Evolutionary conservation across 768 basidiomycete species (phyloP).

Genomic region (Russula lepida): DNA sequence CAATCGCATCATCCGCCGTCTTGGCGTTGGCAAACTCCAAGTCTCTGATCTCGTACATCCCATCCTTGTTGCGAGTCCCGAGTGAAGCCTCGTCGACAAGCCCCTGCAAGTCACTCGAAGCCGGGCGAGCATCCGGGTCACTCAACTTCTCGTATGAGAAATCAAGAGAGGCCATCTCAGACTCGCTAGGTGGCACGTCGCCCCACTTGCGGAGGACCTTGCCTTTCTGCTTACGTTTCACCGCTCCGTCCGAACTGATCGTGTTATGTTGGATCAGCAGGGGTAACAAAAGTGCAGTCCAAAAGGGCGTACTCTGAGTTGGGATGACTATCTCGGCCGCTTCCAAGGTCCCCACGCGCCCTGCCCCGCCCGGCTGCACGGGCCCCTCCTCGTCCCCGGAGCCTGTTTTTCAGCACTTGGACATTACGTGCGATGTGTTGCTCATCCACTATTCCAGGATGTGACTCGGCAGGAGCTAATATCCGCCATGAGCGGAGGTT

Average conservation of each 20-base stretch:
- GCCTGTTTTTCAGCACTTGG: conserved; percentile 75
- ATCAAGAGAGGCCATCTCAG: conserved; percentile 90
- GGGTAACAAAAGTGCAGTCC: background rate
- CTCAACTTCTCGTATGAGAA: conserved; percentile 57
- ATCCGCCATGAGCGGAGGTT: background rate
- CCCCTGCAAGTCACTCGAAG: conserved; percentile 42
- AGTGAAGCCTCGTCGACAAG: conserved; percentile 65
- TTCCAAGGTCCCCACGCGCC: conserved; percentile 42
- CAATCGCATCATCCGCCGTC: conserved; percentile 45
- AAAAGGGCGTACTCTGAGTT: conserved; percentile 57
- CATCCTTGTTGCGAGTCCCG: conserved; percentile 67
- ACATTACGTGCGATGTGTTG: conserved; percentile 91
- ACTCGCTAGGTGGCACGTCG: conserved; percentile 66
- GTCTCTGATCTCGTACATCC: conserved; percentile 68
- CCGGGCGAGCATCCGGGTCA: conserved; percentile 28
- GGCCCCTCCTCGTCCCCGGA: conserved; percentile 66
- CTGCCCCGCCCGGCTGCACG: conserved; percentile 37
- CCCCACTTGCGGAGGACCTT: conserved; percentile 89
- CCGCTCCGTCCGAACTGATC: conserved; percentile 48
- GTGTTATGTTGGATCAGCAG: background rate
- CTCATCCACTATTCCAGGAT: conserved; percentile 58
- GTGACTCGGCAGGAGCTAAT: conserved; percentile 41
- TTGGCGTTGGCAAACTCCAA: conserved; percentile 61
- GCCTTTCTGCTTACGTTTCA: conserved; percentile 44
- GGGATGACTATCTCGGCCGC: conserved; percentile 52